These are phyloP conservation scores for Ascochyta viciae-villosae DNA, from an alignment of 2,329 filamentous ascomycete genomes.

Conservation along the genomic window DNA sequence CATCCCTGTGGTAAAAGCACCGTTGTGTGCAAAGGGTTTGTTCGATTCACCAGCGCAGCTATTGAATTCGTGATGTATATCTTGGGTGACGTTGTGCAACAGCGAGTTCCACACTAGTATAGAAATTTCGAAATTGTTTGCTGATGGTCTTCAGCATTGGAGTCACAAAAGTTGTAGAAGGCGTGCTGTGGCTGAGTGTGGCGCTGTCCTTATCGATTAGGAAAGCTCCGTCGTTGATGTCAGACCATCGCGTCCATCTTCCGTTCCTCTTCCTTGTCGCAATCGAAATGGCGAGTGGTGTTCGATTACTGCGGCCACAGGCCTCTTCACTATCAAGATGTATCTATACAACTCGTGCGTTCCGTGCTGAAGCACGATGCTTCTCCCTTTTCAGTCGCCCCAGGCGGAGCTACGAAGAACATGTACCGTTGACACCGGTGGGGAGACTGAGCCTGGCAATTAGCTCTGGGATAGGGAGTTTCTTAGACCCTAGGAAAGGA, in stretches of 20 bases:
- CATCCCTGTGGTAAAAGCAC: neutral
- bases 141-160: neutral
- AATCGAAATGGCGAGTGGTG: conserved; percentile 23
- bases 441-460: conserved; percentile 77
- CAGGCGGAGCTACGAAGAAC: conserved; percentile 85
- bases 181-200: conserved; percentile 28
- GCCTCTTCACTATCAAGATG: neutral
- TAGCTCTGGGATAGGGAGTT: conserved; percentile 65
- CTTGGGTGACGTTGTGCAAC: too few relatives aligned
- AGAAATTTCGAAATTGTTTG: too few relatives aligned
- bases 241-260: conserved; percentile 14
- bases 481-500: conserved; percentile 79
- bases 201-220: conserved; percentile 30
- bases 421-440: conserved; percentile 82
- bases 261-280: neutral
- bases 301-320: conserved; percentile 17
- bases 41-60: too few relatives aligned
- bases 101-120: too few relatives aligned
- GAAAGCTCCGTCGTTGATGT: conserved; percentile 14
- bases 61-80: too few relatives aligned
- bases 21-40: too few relatives aligned
- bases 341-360: neutral
- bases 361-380: conserved; percentile 41
- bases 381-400: conserved; percentile 90
- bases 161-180: conserved; percentile 14